These are phyloP conservation scores for Sanghuangporus sanghuang DNA, from an alignment of 1,284 basidiomycete genomes.

Conservation along the genomic window DNA sequence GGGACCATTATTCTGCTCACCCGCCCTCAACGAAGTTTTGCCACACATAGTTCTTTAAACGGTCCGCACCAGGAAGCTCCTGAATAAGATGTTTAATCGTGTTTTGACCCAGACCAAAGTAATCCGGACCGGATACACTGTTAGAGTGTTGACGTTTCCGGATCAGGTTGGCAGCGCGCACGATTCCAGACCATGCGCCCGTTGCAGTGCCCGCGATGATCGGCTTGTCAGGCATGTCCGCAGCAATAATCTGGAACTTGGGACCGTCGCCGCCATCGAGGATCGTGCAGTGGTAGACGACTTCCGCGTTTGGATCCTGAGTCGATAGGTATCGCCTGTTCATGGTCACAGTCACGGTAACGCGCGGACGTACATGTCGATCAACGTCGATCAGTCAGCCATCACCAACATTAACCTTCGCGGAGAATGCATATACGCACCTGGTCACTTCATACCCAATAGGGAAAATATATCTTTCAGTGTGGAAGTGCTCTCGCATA, in stretches of 20 bases:
- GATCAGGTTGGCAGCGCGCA: constrained; percentile 72
- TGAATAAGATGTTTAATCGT: constrained; percentile 83
- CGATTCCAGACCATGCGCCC: constrained; percentile 76
- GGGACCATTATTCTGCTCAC: constrained; percentile 38
- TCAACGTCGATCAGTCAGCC: neutral
- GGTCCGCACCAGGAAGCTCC: constrained; percentile 64
- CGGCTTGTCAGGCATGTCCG: constrained; percentile 58
- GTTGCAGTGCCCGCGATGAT: constrained; percentile 79
- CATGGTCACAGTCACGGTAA: neutral
- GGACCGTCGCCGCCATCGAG: constrained; percentile 76
- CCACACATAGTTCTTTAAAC: constrained; percentile 74
- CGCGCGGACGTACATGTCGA: neutral
- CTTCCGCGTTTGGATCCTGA: constrained; percentile 54
- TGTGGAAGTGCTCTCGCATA: constrained; percentile 76
- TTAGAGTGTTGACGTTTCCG: constrained; percentile 75
- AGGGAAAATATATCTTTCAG: constrained; percentile 80
- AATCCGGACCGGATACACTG: constrained; percentile 79
- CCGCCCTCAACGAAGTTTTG: constrained; percentile 77
- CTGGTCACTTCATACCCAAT: constrained; percentile 78
- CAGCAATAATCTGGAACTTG: constrained; percentile 73
- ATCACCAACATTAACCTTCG: neutral
- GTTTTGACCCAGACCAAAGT: constrained; percentile 78
- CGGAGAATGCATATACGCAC: constrained; percentile 32
- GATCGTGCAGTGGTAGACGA: constrained; percentile 76
- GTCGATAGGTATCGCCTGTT: constrained; percentile 71